Conservation (phyloP, 192 early-diverging fungal species). For the Fimicolochytrium jonesii region DNA sequence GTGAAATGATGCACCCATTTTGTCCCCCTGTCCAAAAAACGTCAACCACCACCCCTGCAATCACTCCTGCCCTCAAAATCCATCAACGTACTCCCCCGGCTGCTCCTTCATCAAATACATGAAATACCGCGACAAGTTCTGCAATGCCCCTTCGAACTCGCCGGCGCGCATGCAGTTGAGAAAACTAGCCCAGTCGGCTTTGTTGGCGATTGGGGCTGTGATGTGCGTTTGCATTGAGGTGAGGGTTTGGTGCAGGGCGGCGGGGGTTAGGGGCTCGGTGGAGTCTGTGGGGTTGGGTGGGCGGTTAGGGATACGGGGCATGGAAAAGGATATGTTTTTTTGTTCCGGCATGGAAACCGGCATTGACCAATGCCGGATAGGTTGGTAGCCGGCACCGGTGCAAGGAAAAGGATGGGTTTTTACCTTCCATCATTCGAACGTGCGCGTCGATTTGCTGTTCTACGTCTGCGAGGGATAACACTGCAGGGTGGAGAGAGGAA, state of each 20-base stretch:
- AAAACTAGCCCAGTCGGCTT: slow-evolving; percentile 8
- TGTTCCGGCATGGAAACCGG: too few species aligned
- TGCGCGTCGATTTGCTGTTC: slow-evolving; percentile 3
- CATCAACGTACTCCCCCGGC: neutral
- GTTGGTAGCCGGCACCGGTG: too few species aligned
- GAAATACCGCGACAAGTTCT: neutral
- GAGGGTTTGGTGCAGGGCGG: neutral
- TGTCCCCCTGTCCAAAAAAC: neutral
- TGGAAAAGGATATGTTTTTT: neutral
- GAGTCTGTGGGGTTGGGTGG: neutral
- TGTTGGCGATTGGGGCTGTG: neutral
- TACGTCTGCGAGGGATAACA: neutral
- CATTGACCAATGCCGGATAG: too few species aligned
- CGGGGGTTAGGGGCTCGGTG: neutral
- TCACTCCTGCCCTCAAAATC: too few species aligned
- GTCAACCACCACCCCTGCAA: too few species aligned
- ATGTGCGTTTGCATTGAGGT: neutral
- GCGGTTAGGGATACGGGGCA: neutral
- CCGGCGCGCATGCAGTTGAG: slow-evolving; percentile 5
- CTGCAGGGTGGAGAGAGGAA: neutral
- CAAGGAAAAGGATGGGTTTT: neutral
- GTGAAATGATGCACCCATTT: slow-evolving; percentile 8
- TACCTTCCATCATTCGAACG: neutral
- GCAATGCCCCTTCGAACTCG: neutral
- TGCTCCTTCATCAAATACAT: neutral